Evolutionary conservation across 306 rosid species (phyloP), one percentile per base, ranked within the genome.

Genomic region (Mucuna pruriens): DNA sequence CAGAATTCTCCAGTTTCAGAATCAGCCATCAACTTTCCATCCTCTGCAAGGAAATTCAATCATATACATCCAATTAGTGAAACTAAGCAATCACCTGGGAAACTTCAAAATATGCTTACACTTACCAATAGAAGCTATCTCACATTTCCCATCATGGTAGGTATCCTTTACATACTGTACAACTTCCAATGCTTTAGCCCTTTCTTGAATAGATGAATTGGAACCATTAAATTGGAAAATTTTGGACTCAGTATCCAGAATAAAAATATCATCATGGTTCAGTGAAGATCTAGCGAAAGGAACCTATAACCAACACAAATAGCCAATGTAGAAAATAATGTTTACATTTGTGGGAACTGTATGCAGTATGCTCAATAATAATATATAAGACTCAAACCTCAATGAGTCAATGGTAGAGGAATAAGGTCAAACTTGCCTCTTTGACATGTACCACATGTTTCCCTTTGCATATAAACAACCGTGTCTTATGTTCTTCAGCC

Each of bases 21-120:
- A 91, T 96, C 99, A 63, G 99, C 90, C 99, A 96, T 96, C 89
- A 96, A 78, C 89, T 84, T 96, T 79, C 99, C 99, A 83, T 96
- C 99, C 97, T 96, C 99, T 96, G 78, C 78, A 84, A 22, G 63
- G 76, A 73, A 76, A 73, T 66, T 67, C 57, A 90, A 55, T 80
- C 49, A 69, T 52, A 78, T 20, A 65, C 46, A 88, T 84, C 71
- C 81, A 86, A 71, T 83, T 81, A 80, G 45, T 33, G 67, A 76
- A 61, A 67, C 70, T 42, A 66, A 79, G 64, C 61, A 78, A 83
- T 82, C 73, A 44, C 29, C 49, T 70, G 19, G 36, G 48, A 77
- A 38, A 73, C 45, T 60, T 29, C 42, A n/a, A 16, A 80, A 76
- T 77, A 42, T 33, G 72, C 54, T 49, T 40, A 78, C 78, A 90